Percentiles rank a stretch among this genome's conserved stretches.
phyloP scores from a whole-genome alignment of 441 rosid genomes.

The Mallotus repandus region DNA sequence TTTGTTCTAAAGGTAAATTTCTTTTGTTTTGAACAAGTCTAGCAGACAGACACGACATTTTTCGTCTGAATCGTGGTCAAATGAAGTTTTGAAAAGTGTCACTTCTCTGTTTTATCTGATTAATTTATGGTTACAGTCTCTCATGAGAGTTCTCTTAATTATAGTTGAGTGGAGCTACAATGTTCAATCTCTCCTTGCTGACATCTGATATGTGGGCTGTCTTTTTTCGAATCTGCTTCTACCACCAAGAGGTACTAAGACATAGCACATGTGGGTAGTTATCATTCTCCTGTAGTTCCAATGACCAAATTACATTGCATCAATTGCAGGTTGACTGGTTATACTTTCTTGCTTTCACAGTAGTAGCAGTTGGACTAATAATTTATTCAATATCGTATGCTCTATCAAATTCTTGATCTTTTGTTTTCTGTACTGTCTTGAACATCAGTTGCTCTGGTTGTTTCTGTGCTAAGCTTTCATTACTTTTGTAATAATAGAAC shows the following conservation, averaged over 20 bases:
- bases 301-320: background rate
- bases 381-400: slow-evolving; percentile 44
- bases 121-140: background rate
- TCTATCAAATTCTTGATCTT: background rate
- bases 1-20: slow-evolving; percentile 44
- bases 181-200: slow-evolving; percentile 61
- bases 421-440: background rate
- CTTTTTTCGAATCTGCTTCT: slow-evolving; percentile 45
- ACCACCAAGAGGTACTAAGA: slow-evolving; percentile 45
- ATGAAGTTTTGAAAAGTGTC: background rate
- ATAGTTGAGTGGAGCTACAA: slow-evolving; percentile 57
- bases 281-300: no score
- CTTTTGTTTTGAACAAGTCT: no score
- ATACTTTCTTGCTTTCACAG: slow-evolving; percentile 45
- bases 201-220: slow-evolving; percentile 76
- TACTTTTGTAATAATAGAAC: background rate
- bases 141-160: background rate
- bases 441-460: background rate
- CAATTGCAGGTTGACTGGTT: slow-evolving; percentile 58
- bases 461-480: background rate
- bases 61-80: no score
- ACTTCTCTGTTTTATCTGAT: background rate
- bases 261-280: background rate
- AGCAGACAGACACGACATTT: no score
- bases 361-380: slow-evolving; percentile 47